Conservation (phyloP, 805 yeast species). For the Metschnikowia sp. region DNA sequence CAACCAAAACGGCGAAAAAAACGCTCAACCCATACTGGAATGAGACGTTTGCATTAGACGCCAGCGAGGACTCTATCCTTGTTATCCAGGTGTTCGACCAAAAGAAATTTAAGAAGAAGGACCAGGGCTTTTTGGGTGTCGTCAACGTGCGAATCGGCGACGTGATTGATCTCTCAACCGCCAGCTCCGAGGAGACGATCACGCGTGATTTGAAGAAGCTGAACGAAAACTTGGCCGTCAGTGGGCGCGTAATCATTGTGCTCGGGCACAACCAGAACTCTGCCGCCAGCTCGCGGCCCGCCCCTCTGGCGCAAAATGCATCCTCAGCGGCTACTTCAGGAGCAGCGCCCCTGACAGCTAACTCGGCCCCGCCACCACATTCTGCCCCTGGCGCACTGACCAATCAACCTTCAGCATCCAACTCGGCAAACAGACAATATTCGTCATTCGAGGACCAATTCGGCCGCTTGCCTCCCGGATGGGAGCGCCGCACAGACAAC, state of each 20-base stretch:
- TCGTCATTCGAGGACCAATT: constrained; percentile 96
- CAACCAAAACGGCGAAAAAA: constrained; percentile 90
- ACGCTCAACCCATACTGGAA: constrained; percentile 98
- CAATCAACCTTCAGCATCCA: constrained; percentile 7
- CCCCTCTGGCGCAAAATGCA: constrained; percentile 18
- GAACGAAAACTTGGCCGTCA: constrained; percentile 88
- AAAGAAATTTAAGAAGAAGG: constrained; percentile 95
- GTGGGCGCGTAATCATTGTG: constrained; percentile 84
- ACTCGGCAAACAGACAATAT: constrained; percentile 52
- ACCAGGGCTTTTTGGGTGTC: constrained; percentile 96
- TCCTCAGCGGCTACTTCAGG: constrained; percentile 17
- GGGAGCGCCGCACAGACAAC: constrained; percentile 98
- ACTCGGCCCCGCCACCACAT: constrained; percentile 16
- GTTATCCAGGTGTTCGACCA: constrained; percentile 96
- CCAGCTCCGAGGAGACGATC: constrained; percentile 70
- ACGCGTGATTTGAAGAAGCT: constrained; percentile 90
- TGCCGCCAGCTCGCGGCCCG: constrained; percentile 4
- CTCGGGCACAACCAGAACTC: constrained; percentile 46
- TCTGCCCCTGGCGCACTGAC: constrained; percentile 8
- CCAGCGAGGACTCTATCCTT: constrained; percentile 77
- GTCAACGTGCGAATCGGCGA: constrained; percentile 89
- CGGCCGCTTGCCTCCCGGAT: constrained; percentile 96
- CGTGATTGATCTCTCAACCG: constrained; percentile 63
- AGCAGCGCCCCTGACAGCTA: background rate
- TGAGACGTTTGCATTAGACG: constrained; percentile 76